Percentiles rank a stretch among this genome's conserved stretches.
Evolutionary conservation across 2,329 filamentous ascomycete genomes (phyloP).

Genomic region (Alternaria incomplexa): DNA sequence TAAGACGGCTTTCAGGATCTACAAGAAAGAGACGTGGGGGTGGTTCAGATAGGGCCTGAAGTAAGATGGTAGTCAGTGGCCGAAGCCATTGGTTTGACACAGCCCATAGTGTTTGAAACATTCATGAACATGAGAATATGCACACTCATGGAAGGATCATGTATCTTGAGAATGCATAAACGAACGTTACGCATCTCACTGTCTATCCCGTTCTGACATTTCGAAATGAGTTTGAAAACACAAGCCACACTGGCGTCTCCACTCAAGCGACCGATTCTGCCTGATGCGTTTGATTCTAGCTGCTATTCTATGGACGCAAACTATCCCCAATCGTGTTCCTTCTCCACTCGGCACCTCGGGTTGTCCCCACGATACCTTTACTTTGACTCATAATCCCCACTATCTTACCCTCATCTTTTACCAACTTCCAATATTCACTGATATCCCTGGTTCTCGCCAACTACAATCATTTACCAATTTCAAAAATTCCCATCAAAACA

Average conservation of each 20-base stretch:
- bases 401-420: neutral
- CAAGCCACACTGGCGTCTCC: neutral
- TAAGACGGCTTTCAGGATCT: neutral
- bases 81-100: neutral
- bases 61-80: neutral
- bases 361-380: neutral
- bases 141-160: neutral
- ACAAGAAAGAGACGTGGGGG: neutral
- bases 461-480: neutral
- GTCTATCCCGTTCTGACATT: neutral
- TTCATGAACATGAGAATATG: neutral
- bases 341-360: neutral
- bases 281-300: neutral
- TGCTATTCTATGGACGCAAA: neutral
- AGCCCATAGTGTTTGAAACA: neutral
- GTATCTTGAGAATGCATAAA: neutral
- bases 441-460: neutral
- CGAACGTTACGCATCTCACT: neutral
- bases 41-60: neutral
- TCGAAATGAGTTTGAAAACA: neutral
- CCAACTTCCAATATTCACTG: neutral
- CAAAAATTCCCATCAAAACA: neutral
- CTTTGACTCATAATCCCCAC: neutral
- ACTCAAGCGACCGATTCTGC: neutral
- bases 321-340: neutral